Base-by-base conservation (phyloP, 352 stramenopile species). In the Phytophthora ramorum region DNA sequence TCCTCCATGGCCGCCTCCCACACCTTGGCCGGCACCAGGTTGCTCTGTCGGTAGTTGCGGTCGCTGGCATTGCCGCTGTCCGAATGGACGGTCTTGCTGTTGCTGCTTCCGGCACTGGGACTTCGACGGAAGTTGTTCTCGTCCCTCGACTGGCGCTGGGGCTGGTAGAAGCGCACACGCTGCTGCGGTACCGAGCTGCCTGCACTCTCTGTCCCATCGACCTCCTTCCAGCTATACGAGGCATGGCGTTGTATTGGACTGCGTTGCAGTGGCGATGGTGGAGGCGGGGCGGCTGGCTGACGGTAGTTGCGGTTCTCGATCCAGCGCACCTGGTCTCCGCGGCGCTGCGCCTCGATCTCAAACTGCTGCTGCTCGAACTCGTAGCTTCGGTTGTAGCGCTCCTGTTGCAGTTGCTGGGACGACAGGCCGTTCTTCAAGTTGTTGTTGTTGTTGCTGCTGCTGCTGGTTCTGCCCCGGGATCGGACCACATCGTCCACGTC, bases 1-100 rank as follows among this genome's bases (percentile, higher is more conserved):
- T 83, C 83, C 48, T 87, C 78, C 66, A 90, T 89, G 35, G 83
- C 83, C 4, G 79, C 75, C 55, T 89, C 76, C 79, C 81, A 92
- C 14, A 84, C 83, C 40, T 89, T 82, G 7, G 76, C 59, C 0
- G 83, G 71, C 17, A 92, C 83, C 2, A 71, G 69, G 58, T 87
- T 83, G 68, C 78, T 91, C 41, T 90, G 74, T 0, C 69, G 69
- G 45, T 79, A 91, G 37, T 69, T 66, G 28, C 70, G 66, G 13
- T 75, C 60, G 24, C 46, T 63, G 7, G 57, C n/a, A 37, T 76
- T 82, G 47, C 38, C 38, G 38, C 64, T 66, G 20, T 83, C 69
- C 3, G 50, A 63, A 26, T 64, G 44, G 12, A 26, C 32, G 0
- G 55, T 52, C n/a, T 47, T 59, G 17, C 50, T 30, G 17, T 51